A percentile compares a stretch with the other conserved stretches of the same genome.
Evolutionary conservation across 2,329 filamentous ascomycete species (phyloP).

Genomic region (Trichothecium sympodiale): DNA sequence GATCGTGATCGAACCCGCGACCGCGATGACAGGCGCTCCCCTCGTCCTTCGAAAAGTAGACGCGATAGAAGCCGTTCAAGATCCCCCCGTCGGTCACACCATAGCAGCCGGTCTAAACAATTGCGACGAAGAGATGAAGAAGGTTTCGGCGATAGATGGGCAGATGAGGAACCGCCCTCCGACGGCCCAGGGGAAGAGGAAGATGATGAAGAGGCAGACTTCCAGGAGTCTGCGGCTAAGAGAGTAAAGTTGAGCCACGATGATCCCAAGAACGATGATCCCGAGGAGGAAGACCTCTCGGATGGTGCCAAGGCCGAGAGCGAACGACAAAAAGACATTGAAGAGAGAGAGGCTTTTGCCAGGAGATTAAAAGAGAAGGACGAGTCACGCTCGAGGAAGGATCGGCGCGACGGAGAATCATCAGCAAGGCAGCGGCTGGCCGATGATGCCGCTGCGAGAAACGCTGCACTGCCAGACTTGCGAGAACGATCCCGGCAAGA

Average conservation of each 20-base stretch:
- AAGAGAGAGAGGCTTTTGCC: slow-evolving; percentile 72
- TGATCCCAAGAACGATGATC: slow-evolving; percentile 33
- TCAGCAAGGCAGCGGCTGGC: slow-evolving; percentile 40
- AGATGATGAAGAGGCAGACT: slow-evolving; percentile 39
- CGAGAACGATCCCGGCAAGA: slow-evolving; percentile 78
- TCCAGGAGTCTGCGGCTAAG: slow-evolving; percentile 60
- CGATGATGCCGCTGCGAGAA: slow-evolving; percentile 51
- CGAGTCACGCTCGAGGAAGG: slow-evolving; percentile 56
- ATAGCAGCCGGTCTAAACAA: slow-evolving; percentile 23
- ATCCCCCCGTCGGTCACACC: slow-evolving; percentile 17
- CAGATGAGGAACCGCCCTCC: slow-evolving; percentile 55
- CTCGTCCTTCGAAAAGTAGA: slow-evolving; percentile 6
- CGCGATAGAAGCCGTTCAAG: slow-evolving; percentile 16
- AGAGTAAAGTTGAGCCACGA: slow-evolving; percentile 54
- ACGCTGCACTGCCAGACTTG: slow-evolving; percentile 67
- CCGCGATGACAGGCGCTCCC: slow-evolving; percentile 8
- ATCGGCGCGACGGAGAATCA: slow-evolving; percentile 45
- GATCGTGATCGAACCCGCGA: slow-evolving; percentile 22
- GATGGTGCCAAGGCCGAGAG: slow-evolving; percentile 48
- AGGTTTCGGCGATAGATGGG: slow-evolving; percentile 66
- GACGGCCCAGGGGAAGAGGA: slow-evolving; percentile 28
- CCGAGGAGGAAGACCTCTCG: slow-evolving; percentile 38
- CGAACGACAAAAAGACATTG: slow-evolving; percentile 53
- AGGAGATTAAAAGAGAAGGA: slow-evolving; percentile 64
- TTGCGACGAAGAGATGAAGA: slow-evolving; percentile 29